These are phyloP conservation scores for Vickermania spadyakhi DNA, from an alignment of 208 protist genomes.

Conservation along the genomic window DNA sequence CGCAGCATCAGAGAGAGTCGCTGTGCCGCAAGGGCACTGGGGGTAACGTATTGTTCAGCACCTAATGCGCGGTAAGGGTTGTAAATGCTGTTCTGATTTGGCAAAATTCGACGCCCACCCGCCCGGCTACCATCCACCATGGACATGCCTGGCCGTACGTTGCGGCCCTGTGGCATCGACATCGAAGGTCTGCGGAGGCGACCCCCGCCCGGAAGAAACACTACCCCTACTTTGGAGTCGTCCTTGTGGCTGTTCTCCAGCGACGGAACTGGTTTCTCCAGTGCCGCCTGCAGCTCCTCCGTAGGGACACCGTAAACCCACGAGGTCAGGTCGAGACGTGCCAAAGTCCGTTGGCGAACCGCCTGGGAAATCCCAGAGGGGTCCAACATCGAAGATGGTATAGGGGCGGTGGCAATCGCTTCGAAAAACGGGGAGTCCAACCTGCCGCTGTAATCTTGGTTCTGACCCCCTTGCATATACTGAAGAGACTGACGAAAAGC, in stretches of 20 bases:
- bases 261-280: neutral
- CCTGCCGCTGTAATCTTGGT: constrained; percentile 4
- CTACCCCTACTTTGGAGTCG: neutral
- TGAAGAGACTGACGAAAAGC: constrained; percentile 29
- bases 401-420: constrained; percentile 7
- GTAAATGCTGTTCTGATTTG: neutral
- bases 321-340: constrained; percentile 8
- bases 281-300: constrained; percentile 9
- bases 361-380: neutral
- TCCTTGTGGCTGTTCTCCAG: constrained; percentile 14
- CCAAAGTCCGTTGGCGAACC: neutral
- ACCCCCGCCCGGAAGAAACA: constrained; percentile 16
- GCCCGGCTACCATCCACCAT: constrained; percentile 1
- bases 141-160: neutral
- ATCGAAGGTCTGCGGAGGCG: constrained; percentile 7
- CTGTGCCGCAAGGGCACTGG: constrained; percentile 41
- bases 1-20: constrained; percentile 48
- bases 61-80: constrained; percentile 16
- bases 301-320: constrained; percentile 60
- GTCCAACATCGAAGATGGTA: neutral
- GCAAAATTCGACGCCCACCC: neutral
- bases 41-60: constrained; percentile 2
- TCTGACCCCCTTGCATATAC: constrained; percentile 7
- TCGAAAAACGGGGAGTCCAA: constrained; percentile 14
- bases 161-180: neutral